Evolutionary conservation across 441 rosid species (phyloP), one percentile per base, ranked within the genome.

Genomic region (Brassica hybrid): DNA sequence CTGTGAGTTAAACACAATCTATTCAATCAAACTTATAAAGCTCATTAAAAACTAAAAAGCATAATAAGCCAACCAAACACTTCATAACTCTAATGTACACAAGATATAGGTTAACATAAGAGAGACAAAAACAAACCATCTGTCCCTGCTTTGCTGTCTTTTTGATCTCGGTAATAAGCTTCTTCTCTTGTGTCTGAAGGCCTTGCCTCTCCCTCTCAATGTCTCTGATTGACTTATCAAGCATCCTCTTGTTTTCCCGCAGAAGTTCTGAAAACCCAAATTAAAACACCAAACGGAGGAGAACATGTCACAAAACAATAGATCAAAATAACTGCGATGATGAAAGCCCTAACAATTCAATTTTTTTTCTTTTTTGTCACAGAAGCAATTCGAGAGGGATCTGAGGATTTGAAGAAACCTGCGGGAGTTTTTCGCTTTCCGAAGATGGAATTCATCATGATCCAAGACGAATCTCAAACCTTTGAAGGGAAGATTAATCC

Each of bases 181-280:
- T 94, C 94, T 94, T 94, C 76, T 94, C 97, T 78, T 94, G 98
- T 0, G 86, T 50, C 75, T 94, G 97, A 61, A 94, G 85, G 16
- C 93, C 91, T 86, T 94, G 97, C 41, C 98, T 89, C 78, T 94
- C 98, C 84, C 98, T 89, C 83, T 90, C 97, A 14, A 91, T 89
- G 78, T 94, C 96, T 69, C 97, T 82, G 7, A 91, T 91, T n/a
- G 98, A 94, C 74, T 94, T 94, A 73, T 94, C 98, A 54, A 91
- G 83, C 96, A 94, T 94, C 85, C 93, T 80, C 84, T 91, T 94
- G 73, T 94, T 94, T 59, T 91, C 97, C 85, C 94, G 87, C 83
- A 94, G 88, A 75, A 94, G 91, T 76, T 94, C 97, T 94, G 83
- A 14, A 77, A 68, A n/a, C 23, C 36, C 54, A 45, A 38, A 65